Base-by-base conservation (phyloP, 1,139 yeast species). In the Kodamaea alishanica region DNA sequence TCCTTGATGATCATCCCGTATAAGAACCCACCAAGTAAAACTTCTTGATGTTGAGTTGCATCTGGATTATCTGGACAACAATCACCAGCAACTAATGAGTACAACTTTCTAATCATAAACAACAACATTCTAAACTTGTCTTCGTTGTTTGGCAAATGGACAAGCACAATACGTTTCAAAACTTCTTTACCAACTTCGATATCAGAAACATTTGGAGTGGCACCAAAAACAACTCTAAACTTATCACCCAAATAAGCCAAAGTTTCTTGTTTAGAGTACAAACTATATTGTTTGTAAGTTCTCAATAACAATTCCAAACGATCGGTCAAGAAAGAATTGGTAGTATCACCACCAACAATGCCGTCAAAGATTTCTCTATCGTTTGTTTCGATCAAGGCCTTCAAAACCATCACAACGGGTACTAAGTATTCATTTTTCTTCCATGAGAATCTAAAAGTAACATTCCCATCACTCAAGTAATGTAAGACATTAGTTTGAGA, bases 11-110 rank as follows among this genome's bases (percentile, higher is more conserved):
- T 92, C 96, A 90, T 90, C 50, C 97, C 97, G 56, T 88, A 92
- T 41, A 92, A 72, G 76, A 92, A 89, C 20, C 99, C 99, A 47
- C 98, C 98, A 41, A 92, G 74, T 48, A 92, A 70, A 26, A 92
- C 89, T 68, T 92, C 99, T 68, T 92, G 99, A 72, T 92, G 97
- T 70, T 94, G 98, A 7, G 97, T 88, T 32, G 97, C 95, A 82
- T 92, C 99, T 56, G 99, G 98, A 67, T 94, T 92, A 63, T 92
- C 99, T 22, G 97, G 94, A 43, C 92, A 73, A 65, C 97, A 90
- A 58, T 90, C 97, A 43, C 97, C 97, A 30, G 96, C 96, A 36
- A 92, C 97, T 49, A 94, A 74, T 1, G 97, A 77, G 61, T 94
- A 94, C 45, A 92, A 76, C 65, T 92, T 94, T 73, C 98, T 81